Evolutionary conservation across 805 yeast species (phyloP).

Genomic region (Limtongozyma cylindracea): DNA sequence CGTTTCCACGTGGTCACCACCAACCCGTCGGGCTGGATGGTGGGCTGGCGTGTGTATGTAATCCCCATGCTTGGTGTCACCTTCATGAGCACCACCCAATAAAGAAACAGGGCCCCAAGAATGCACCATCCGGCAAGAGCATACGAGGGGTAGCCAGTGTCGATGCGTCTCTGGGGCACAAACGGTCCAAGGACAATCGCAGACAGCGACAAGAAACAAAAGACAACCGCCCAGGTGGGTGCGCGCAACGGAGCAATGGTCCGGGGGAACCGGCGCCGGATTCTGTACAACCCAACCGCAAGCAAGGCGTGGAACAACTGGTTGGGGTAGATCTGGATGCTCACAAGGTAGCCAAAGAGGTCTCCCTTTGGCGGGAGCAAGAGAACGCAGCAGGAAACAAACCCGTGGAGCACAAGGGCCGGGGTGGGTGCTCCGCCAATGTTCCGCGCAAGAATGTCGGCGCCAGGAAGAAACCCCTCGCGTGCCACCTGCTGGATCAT

Average conservation of each 20-base stretch:
- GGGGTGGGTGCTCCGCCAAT: constrained; percentile 29
- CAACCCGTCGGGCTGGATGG: too few relatives aligned
- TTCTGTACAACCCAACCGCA: constrained; percentile 26
- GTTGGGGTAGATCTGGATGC: constrained; percentile 23
- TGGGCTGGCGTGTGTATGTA: too few relatives aligned
- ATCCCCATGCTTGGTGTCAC: too few relatives aligned
- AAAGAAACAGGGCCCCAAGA: too few relatives aligned
- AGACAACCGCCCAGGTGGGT: constrained; percentile 16
- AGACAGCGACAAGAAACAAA: constrained; percentile 18
- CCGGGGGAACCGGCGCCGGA: constrained; percentile 24
- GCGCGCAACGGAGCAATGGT: constrained; percentile 23
- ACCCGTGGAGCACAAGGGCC: constrained; percentile 16
- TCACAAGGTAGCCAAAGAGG: constrained; percentile 22
- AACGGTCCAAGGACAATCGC: constrained; percentile 23
- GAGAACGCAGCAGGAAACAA: constrained; percentile 14
- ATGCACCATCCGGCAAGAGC: too few relatives aligned
- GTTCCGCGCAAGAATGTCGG: constrained; percentile 23
- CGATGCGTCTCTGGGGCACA: too few relatives aligned
- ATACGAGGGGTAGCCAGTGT: too few relatives aligned
- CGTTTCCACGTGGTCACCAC: too few relatives aligned
- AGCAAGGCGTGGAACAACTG: constrained; percentile 23
- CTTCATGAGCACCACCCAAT: too few relatives aligned
- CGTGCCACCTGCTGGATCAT: constrained; percentile 40
- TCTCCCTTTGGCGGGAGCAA: constrained; percentile 18
- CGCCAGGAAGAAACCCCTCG: constrained; percentile 34